These are phyloP conservation scores for Penicillium simplicissimum DNA, from an alignment of 495 filamentous ascomycete genomes.

Conservation along the genomic window DNA sequence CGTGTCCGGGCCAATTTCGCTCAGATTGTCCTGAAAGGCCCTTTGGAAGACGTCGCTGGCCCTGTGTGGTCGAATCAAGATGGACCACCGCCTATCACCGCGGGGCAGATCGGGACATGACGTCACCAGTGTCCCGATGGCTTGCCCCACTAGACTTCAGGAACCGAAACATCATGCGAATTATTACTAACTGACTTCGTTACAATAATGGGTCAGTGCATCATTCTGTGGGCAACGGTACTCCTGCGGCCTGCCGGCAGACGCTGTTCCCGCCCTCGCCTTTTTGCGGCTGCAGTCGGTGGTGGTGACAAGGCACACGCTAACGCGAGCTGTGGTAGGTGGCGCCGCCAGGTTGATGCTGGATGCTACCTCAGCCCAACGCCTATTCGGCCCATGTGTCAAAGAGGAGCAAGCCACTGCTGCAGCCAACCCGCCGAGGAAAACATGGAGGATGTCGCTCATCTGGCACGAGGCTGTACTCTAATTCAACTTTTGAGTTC, in stretches of 20 bases:
- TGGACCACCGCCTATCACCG: conserved; percentile 9
- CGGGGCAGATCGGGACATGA: conserved; percentile 16
- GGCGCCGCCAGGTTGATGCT: conserved; percentile 6
- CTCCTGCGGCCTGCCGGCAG: not conserved
- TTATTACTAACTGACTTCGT: not conserved
- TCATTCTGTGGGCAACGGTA: not conserved
- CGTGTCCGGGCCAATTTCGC: conserved; percentile 1
- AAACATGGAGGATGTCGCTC: not conserved
- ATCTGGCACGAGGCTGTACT: no score
- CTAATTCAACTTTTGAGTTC: not conserved
- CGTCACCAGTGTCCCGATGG: conserved; percentile 16
- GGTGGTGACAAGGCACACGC: not conserved
- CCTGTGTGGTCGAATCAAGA: not conserved
- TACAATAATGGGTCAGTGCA: not conserved
- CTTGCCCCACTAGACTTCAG: conserved; percentile 17
- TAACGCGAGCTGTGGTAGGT: conserved; percentile 4
- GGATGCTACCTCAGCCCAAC: conserved; percentile 4
- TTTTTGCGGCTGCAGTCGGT: not conserved
- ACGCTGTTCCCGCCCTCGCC: not conserved
- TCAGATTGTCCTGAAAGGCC: conserved; percentile 15
- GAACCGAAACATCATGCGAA: conserved; percentile 10
- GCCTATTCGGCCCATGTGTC: not conserved
- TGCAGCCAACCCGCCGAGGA: conserved; percentile 5
- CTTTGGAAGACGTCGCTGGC: not conserved
- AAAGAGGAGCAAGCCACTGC: conserved; percentile 3